Base-by-base conservation (phyloP, 805 yeast genomes). In the Suhomyces canberraensis region DNA sequence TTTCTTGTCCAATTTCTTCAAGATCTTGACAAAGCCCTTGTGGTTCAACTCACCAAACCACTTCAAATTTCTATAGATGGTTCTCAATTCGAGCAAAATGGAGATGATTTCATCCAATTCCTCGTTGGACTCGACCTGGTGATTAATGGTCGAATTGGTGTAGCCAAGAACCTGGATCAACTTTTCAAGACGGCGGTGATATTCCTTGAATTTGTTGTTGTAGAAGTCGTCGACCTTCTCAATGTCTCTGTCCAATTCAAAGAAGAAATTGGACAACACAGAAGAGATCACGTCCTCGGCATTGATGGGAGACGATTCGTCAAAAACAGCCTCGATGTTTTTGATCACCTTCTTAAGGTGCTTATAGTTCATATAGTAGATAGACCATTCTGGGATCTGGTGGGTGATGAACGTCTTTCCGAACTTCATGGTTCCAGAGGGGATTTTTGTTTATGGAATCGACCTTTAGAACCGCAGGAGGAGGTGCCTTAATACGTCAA, bases 1-100 rank as follows among this genome's bases (percentile, higher is more conserved):
- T 57, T 88, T 88, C 66, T 91, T 91, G 60, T 91, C 97, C 49
- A 90, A 70, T 53, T 90, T 90, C 64, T 90, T 90, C 53, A 91
- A 68, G 45, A 91, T 91, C 64, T 90, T 90, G 36, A 80, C 75
- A 49, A 89, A 85, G 0, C 96, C 98, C 42, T 95, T 79, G 54
- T 84, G 86, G 66, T 90, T 90, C 50, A 90, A 76, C 54, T 91
- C 97, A 16, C 95, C 95, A 58, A 77, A 90, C 96, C 97, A 91
- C 58, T 86, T 89, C 54, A 90, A 69, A 59, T 89, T 89, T 39
- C 96, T 72, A 43, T 84, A 77, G 41, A 79, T 78, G 13, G 83
- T 72, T 31, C 95, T 73, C 36, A 88, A 67, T 57, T 89, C 96
- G 16, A 88, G 66, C 25, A 90, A 63, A 14, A 88, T 81, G 16